Percentiles rank a stretch among this genome's conserved stretches.
Conservation (phyloP, 2,329 filamentous ascomycete genomes). For the Helotiales sp. region DNA sequence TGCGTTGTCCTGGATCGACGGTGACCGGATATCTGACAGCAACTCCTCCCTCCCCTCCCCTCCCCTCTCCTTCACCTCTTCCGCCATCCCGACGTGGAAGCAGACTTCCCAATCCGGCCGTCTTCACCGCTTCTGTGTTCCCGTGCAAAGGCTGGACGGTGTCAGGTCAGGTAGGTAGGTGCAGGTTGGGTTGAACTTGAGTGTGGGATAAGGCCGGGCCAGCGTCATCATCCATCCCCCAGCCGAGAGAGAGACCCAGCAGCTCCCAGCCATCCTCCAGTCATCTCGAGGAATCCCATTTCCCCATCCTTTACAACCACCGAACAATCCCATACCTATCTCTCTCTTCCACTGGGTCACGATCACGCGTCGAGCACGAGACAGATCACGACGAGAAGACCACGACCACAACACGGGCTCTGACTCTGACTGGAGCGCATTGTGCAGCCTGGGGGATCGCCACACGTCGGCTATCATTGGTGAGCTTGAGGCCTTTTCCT, state of each 20-base stretch:
- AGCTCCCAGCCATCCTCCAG: not conserved
- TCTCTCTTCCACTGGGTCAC: not conserved
- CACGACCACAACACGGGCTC: not conserved
- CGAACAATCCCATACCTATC: too few relatives aligned
- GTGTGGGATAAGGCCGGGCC: too few relatives aligned
- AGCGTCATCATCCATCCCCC: not conserved
- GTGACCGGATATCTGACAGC: not conserved
- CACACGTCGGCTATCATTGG: not conserved
- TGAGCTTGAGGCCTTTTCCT: not conserved
- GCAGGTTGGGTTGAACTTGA: too few relatives aligned
- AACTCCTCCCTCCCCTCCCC: not conserved
- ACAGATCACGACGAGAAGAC: not conserved
- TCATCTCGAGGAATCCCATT: not conserved
- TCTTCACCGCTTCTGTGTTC: constrained; percentile 2
- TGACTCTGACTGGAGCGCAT: not conserved
- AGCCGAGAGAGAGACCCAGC: not conserved
- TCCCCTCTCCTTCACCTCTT: too few relatives aligned
- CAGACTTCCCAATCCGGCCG: not conserved
- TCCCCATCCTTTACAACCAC: not conserved
- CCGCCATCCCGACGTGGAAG: not conserved
- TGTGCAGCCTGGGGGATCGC: not conserved
- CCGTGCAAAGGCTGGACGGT: not conserved
- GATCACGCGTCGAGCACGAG: not conserved
- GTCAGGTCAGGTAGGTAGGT: too few relatives aligned
- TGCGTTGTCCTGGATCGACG: not conserved